Base-by-base conservation (phyloP, 805 yeast species). In the Lipomyces anomalus region DNA sequence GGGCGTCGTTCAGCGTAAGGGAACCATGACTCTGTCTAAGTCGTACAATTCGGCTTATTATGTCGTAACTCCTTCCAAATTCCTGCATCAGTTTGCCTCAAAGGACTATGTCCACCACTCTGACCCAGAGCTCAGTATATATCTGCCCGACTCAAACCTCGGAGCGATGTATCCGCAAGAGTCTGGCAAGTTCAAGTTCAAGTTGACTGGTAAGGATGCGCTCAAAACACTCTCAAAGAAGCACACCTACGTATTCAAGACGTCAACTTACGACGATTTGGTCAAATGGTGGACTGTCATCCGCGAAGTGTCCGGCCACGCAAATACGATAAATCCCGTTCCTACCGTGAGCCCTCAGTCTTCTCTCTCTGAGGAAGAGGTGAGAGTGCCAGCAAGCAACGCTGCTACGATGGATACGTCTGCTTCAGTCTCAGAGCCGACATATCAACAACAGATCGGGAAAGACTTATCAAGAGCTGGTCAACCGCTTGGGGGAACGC, bases 21-120 rank as follows among this genome's bases (percentile, higher is more conserved):
- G 70, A 38, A 73, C 76, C 4, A 18, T 46, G 34, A 60, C 62
- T 30, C 47, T 76, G 23, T 57, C 65, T 42, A 71, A 72, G 53
- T 60, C 65, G 43, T 74, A 68, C 58, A 61, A 63, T 42, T 61
- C 74, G 6, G 66, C 65, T 6, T 69, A 66, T 53, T 76, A 69
- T 57, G 79, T 71, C 33, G 61, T 75, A 35, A 68, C 79, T 4
- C 71, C 69, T 24, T 55, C 76, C 1, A 64, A 70, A 20, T 72
- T 64, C 55, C 55, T 75, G 20, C 69, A 70, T 50, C 75, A 72
- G 51, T 75, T 71, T 60, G 70, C 70, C 47, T 64, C 74, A 11
- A 65, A 69, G 45, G 70, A 74, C 22, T 62, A 60, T 38, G 53
- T 61, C 36, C 59, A 58, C 45, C 76, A 72, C 48, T 62, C 73